Percentiles rank a stretch among this genome's conserved stretches.
Evolutionary conservation across 495 filamentous ascomycete species (phyloP).

Genomic region (Xylaria longipes): DNA sequence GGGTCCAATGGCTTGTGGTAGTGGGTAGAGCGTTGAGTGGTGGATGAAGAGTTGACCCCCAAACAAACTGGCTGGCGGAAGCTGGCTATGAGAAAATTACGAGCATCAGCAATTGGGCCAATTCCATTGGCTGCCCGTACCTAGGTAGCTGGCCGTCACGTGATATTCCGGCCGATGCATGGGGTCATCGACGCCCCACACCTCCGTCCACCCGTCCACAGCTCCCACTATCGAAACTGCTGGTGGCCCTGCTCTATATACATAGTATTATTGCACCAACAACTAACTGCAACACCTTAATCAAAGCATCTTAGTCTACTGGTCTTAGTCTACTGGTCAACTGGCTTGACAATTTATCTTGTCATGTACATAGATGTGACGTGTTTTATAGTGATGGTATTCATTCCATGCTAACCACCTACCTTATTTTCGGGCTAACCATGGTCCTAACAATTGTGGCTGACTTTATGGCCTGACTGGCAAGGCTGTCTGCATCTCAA

Average conservation of each 20-base stretch:
- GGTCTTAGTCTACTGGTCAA: no score
- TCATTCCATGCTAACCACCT: not conserved
- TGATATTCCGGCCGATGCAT: constrained; percentile 30
- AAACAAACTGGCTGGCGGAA: constrained; percentile 26
- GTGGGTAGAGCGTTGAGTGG: constrained; percentile 38
- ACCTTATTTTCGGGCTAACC: not conserved
- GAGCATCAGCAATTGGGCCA: constrained; percentile 50
- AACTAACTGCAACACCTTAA: constrained; percentile 3
- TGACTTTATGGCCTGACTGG: constrained; percentile 20
- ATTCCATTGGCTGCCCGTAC: constrained; percentile 48
- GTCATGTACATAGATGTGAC: not conserved
- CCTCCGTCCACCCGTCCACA: constrained; percentile 8
- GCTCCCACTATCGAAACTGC: not conserved
- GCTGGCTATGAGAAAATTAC: constrained; percentile 47
- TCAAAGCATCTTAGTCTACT: not conserved
- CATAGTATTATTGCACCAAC: not conserved
- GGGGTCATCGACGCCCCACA: constrained; percentile 16
- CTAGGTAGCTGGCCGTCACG: constrained; percentile 35
- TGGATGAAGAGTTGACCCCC: constrained; percentile 36
- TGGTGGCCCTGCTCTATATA: constrained; percentile 5
- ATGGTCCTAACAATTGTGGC: constrained; percentile 10
- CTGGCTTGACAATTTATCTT: not conserved
- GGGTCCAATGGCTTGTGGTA: constrained; percentile 51
- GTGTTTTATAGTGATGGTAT: not conserved
- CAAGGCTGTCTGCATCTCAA: constrained; percentile 17